Conservation (phyloP, 2,329 filamentous ascomycete species). For the Cladosporium austrohemisphaericum region DNA sequence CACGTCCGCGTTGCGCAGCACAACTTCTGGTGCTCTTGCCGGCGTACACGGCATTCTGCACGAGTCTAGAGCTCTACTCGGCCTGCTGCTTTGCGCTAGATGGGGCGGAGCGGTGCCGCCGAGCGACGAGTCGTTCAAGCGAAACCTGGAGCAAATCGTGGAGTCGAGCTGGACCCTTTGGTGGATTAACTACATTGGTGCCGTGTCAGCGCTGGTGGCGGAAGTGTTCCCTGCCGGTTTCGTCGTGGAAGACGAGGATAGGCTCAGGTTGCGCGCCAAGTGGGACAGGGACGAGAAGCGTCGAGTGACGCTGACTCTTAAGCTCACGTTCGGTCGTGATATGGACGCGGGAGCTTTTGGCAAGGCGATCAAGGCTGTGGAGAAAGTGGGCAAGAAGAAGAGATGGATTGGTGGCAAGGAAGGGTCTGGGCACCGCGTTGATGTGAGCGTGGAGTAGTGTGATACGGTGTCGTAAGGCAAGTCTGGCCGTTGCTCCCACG, state of each 20-base stretch:
- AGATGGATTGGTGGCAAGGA: constrained; percentile 47
- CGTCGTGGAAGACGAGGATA: constrained; percentile 36
- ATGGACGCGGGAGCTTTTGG: constrained; percentile 41
- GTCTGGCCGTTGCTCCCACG: not conserved
- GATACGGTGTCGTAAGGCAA: not conserved
- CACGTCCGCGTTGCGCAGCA: constrained; percentile 67
- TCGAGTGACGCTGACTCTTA: constrained; percentile 43
- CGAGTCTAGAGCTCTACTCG: constrained; percentile 65
- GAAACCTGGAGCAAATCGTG: constrained; percentile 51
- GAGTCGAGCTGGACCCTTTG: constrained; percentile 52
- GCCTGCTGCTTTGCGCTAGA: constrained; percentile 66
- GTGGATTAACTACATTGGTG: constrained; percentile 64
- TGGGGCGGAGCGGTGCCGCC: constrained; percentile 66
- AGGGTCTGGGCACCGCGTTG: constrained; percentile 40
- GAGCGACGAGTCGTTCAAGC: constrained; percentile 54
- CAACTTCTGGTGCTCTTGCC: constrained; percentile 64
- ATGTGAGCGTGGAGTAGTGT: constrained; percentile 24
- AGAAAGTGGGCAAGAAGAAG: constrained; percentile 60
- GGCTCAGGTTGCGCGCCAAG: constrained; percentile 39
- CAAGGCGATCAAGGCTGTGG: constrained; percentile 41
- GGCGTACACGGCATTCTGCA: constrained; percentile 72
- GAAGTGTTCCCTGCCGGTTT: constrained; percentile 60
- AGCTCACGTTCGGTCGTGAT: constrained; percentile 37
- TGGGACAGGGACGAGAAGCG: constrained; percentile 42
- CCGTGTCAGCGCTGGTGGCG: constrained; percentile 55